Percentiles rank a stretch among this genome's conserved stretches.
Conservation (phyloP, 805 yeast species). For the Ascoidea rubescens region DNA sequence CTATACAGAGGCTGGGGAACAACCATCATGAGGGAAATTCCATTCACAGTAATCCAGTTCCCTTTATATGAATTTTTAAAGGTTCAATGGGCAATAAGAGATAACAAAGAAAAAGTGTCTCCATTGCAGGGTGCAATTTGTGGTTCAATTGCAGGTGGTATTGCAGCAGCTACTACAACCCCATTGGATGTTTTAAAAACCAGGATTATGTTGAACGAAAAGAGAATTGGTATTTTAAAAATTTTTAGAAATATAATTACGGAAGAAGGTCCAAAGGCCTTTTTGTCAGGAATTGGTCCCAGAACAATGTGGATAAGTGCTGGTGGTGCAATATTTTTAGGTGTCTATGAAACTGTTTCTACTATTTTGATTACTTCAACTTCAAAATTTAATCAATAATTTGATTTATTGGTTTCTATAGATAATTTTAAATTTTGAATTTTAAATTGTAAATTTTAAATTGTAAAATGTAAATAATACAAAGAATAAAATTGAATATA, state of each 20-base stretch:
- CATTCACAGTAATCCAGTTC: constrained; percentile 91
- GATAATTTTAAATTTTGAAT: too few species aligned
- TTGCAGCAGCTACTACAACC: constrained; percentile 72
- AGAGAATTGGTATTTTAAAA: constrained; percentile 27
- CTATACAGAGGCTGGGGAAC: constrained; percentile 89
- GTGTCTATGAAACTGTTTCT: constrained; percentile 72
- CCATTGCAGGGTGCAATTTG: constrained; percentile 74
- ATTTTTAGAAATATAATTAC: constrained; percentile 38
- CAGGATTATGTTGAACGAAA: constrained; percentile 63
- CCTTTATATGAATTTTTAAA: constrained; percentile 85
- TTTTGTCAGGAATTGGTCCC: constrained; percentile 83
- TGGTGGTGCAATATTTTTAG: constrained; percentile 95
- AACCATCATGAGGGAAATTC: constrained; percentile 89
- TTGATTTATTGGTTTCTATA: too few species aligned
- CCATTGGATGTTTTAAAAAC: constrained; percentile 74
- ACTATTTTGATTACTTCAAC: constrained; percentile 11
- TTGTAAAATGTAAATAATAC: too few species aligned
- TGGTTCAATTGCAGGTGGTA: constrained; percentile 75
- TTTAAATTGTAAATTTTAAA: too few species aligned
- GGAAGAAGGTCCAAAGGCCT: constrained; percentile 66
- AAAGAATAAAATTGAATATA: too few species aligned
- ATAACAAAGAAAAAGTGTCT: constrained; percentile 27
- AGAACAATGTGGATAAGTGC: constrained; percentile 96
- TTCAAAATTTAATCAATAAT: background rate
- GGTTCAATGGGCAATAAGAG: constrained; percentile 33